These are phyloP conservation scores for Paraconiothyrium sp. DNA, from an alignment of 2,329 filamentous ascomycete genomes.

Conservation along the genomic window DNA sequence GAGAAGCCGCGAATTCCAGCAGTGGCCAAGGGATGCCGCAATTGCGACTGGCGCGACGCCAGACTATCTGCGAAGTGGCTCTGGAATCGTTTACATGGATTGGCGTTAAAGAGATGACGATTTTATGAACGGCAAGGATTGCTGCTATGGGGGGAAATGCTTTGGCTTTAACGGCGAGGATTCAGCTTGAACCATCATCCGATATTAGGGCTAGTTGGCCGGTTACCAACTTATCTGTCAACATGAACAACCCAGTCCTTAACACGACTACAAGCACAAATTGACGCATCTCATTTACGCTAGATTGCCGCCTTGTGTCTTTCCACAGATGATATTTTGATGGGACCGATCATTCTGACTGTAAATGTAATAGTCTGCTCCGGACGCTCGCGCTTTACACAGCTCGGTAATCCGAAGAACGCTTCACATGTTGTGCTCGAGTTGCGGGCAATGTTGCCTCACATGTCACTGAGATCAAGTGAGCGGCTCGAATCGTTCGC, in stretches of 20 bases:
- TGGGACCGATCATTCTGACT: neutral
- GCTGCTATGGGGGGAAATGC: slow-evolving; percentile 15
- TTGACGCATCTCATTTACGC: slow-evolving; percentile 16
- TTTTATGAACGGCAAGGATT: slow-evolving; percentile 25
- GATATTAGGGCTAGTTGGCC: neutral
- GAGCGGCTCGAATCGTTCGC: neutral
- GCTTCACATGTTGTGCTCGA: slow-evolving; percentile 9
- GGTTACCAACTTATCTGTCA: slow-evolving; percentile 5
- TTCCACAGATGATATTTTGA: neutral
- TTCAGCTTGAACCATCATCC: neutral
- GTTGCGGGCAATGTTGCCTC: neutral
- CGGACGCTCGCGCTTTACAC: too few relatives aligned
- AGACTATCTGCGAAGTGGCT: slow-evolving; percentile 43
- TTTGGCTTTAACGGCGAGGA: slow-evolving; percentile 13
- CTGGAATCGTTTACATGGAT: slow-evolving; percentile 44
- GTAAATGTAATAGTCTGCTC: neutral
- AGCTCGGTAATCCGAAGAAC: neutral
- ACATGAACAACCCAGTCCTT: slow-evolving; percentile 2
- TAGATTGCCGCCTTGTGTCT: neutral
- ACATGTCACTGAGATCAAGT: neutral
- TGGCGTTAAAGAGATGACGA: slow-evolving; percentile 46
- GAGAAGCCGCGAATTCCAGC: slow-evolving; percentile 33
- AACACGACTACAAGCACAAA: slow-evolving; percentile 13
- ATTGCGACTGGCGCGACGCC: slow-evolving; percentile 44
- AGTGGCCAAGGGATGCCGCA: slow-evolving; percentile 36